These are phyloP conservation scores for Aspergillus egyptiacus DNA, from an alignment of 495 filamentous ascomycete genomes.

Conservation along the genomic window DNA sequence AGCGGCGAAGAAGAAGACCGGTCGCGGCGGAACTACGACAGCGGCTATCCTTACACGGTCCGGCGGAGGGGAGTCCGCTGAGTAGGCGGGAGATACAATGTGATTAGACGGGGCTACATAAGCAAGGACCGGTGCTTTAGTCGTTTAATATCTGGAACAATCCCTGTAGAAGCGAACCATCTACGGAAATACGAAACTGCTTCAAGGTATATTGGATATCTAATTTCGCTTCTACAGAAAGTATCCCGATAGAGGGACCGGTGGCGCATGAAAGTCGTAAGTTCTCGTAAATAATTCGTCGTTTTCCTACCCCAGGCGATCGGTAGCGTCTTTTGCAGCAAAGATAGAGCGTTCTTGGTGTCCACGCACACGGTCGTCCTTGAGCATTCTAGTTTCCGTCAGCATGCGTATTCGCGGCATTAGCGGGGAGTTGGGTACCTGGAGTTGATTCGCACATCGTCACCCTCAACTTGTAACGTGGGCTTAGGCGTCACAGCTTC, in stretches of 20 bases:
- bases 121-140: conserved; percentile 6
- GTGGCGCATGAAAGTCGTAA: conserved; percentile 24
- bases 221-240: not conserved
- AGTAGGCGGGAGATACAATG: conserved; percentile 11
- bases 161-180: conserved; percentile 12
- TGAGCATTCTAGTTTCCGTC: conserved; percentile 63
- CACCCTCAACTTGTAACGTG: conserved; percentile 76
- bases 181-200: conserved; percentile 4
- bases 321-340: conserved; percentile 61
- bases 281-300: conserved; percentile 24
- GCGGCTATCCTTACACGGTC: conserved; percentile 71
- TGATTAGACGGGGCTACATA: conserved; percentile 7
- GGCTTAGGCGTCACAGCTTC: conserved; percentile 80
- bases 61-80: conserved; percentile 41
- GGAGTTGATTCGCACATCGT: conserved; percentile 76
- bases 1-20: conserved; percentile 91
- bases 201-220: conserved; percentile 1
- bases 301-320: conserved; percentile 60
- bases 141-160: conserved; percentile 9
- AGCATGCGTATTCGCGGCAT: not conserved
- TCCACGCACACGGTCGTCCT: conserved; percentile 74
- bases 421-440: conserved; percentile 31
- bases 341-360: conserved; percentile 62
- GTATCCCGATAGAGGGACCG: not conserved
- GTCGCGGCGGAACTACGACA: conserved; percentile 68